Evolutionary conservation across 768 basidiomycete genomes (phyloP), one percentile per base, ranked within the genome.

Genomic region (Daedaleopsis sinensis): DNA sequence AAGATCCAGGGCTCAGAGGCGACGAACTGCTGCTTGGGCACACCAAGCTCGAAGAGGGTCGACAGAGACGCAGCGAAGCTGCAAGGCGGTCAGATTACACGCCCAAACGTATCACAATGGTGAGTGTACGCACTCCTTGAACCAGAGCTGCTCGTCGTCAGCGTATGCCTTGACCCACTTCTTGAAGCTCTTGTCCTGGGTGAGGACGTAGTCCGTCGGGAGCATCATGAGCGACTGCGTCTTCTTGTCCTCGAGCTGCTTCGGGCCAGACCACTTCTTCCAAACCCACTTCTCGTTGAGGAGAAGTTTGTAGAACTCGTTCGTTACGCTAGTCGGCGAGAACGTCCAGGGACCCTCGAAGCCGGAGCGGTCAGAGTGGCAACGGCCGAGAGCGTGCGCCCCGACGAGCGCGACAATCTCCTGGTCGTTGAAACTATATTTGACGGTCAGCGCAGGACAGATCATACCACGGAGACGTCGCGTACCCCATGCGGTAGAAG

Each of bases 341-440:
- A 96, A 95, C 2, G 94, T 94, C 93, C 91, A 94, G n/a, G 92
- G 94, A 12, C 91, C 94, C 8, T 91, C 88, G 72, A 89, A 96
- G 44, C 91, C 92, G 59, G 90, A 91, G 55, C 67, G 86, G 75
- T 92, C 84, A 59, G 80, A 59, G 80, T 99, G 96, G 83, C 94
- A 96, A 72, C 96, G 92, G 23, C 97, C 96, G 48, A 99, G 87
- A 60, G 94, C 95, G 71, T 99, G 96, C 39, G 93, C 95, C 64
- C 96, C 96, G 23, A 86, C 85, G 66, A 98, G 90, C 57, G 94
- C 93, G 62, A 97, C 96, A 52, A 98, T 98, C 78, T 98, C 96
- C 76, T 93, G 93, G 77, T 99, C 96, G 72, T 94, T 90, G 82
- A 98, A 96, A 55, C 91, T 69, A 64, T 11, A 32, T n/a, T 15